Conservation (phyloP, 495 filamentous ascomycete genomes). For the Cudoniella acicularis region DNA sequence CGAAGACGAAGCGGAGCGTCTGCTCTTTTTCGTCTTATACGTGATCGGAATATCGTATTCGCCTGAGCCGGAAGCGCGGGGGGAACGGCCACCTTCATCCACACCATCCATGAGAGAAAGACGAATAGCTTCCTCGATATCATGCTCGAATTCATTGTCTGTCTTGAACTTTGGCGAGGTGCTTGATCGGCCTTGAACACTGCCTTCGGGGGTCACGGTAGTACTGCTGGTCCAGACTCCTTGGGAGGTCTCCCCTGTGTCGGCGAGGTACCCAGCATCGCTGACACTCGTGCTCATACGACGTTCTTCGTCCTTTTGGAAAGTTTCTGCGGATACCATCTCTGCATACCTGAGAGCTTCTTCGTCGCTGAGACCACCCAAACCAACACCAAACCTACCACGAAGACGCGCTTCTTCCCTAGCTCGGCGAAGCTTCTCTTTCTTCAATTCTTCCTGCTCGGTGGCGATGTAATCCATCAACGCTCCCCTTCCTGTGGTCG, state of each 20-base stretch:
- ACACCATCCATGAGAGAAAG: constrained; percentile 63
- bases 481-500: constrained; percentile 56
- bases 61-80: constrained; percentile 59
- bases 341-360: constrained; percentile 86
- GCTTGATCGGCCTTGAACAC: constrained; percentile 35
- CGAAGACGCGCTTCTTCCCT: constrained; percentile 65
- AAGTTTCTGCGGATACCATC: constrained; percentile 80
- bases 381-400: constrained; percentile 75
- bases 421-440: constrained; percentile 55
- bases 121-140: constrained; percentile 78
- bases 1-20: constrained; percentile 32
- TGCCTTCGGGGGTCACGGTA: constrained; percentile 49
- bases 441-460: constrained; percentile 72
- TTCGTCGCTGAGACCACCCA: constrained; percentile 78
- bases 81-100: constrained; percentile 68
- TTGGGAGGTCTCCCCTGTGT: constrained; percentile 47
- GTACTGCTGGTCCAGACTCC: constrained; percentile 40
- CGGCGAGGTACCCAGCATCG: constrained; percentile 45
- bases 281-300: constrained; percentile 31
- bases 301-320: constrained; percentile 57
- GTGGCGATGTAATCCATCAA: constrained; percentile 77
- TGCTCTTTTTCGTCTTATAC: constrained; percentile 43
- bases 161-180: constrained; percentile 43
- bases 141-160: constrained; percentile 63
- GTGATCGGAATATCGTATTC: constrained; percentile 51